A percentile compares a stretch with the other conserved stretches of the same genome.
Evolutionary conservation across 129 eudicot genomes (phyloP).

Genomic region (Sambucus nigra): DNA sequence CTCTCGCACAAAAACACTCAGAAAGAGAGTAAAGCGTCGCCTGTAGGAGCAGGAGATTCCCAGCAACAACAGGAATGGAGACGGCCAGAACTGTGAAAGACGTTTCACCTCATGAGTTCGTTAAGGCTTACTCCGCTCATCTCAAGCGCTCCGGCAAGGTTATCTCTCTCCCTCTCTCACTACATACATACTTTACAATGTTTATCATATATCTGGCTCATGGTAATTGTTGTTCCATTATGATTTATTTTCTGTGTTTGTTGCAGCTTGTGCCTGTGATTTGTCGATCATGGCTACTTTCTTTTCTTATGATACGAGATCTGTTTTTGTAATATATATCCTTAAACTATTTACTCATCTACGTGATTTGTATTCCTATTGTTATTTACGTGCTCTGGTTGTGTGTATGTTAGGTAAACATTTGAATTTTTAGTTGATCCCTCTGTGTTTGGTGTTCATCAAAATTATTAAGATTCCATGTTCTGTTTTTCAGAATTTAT

Average conservation of each 20-base stretch:
- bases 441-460: too few species aligned
- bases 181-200: neutral
- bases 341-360: neutral
- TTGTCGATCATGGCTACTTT: neutral
- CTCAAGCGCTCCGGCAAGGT: slow-evolving; percentile 89
- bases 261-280: too few species aligned
- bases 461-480: too few species aligned
- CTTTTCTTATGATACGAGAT: neutral
- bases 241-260: neutral
- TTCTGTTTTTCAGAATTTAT: too few species aligned
- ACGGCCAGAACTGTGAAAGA: slow-evolving; percentile 82
- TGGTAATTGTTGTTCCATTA: neutral
- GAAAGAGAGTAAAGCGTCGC: neutral
- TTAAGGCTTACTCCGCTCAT: slow-evolving; percentile 78
- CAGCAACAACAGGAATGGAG: slow-evolving; percentile 54
- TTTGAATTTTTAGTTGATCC: too few species aligned
- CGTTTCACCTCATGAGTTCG: slow-evolving; percentile 89
- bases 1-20: slow-evolving; percentile 20
- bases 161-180: neutral
- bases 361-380: too few species aligned
- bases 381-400: too few species aligned
- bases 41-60: slow-evolving; percentile 7
- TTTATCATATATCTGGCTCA: neutral
- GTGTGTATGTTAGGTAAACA: too few species aligned
- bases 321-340: neutral